Conservation (phyloP, 2,329 filamentous ascomycete species). For the Colletotrichum cordylinicola region DNA sequence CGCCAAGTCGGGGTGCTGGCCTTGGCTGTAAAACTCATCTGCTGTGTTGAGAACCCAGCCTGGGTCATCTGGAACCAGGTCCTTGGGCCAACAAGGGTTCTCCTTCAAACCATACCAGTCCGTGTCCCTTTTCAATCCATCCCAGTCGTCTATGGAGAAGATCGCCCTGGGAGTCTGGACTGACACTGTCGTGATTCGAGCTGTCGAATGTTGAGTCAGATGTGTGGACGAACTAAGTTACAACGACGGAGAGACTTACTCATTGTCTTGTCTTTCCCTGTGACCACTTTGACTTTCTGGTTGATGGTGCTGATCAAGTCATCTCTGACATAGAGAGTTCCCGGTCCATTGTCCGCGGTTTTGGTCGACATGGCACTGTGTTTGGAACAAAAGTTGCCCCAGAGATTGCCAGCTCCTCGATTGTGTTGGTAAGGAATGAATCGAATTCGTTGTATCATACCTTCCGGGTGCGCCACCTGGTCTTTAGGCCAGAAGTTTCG, state of each 20-base stretch:
- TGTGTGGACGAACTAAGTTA: no score
- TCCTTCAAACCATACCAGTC: not conserved
- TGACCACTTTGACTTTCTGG: rapidly evolving
- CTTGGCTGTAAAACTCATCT: not conserved
- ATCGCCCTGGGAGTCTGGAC: not conserved
- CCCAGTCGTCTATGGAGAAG: not conserved
- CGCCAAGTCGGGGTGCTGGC: not conserved
- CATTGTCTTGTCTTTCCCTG: not conserved
- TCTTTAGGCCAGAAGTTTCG: not conserved
- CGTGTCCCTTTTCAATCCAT: not conserved
- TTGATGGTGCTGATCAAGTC: not conserved
- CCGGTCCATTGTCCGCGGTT: no score
- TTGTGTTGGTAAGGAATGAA: not conserved
- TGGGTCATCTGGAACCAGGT: not conserved
- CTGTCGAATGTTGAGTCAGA: no score
- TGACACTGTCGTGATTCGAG: not conserved
- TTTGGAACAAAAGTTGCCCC: not conserved
- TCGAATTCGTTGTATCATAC: not conserved
- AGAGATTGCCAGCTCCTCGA: not conserved
- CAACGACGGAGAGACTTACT: no score
- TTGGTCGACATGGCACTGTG: no score
- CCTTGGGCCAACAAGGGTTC: not conserved
- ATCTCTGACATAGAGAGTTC: no score
- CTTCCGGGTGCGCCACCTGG: not conserved
- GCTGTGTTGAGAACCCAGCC: not conserved